A percentile compares a stretch with the other conserved stretches of the same genome.
Conservation (phyloP, 2,329 filamentous ascomycete species). For the Paramyrothecium roridum region DNA sequence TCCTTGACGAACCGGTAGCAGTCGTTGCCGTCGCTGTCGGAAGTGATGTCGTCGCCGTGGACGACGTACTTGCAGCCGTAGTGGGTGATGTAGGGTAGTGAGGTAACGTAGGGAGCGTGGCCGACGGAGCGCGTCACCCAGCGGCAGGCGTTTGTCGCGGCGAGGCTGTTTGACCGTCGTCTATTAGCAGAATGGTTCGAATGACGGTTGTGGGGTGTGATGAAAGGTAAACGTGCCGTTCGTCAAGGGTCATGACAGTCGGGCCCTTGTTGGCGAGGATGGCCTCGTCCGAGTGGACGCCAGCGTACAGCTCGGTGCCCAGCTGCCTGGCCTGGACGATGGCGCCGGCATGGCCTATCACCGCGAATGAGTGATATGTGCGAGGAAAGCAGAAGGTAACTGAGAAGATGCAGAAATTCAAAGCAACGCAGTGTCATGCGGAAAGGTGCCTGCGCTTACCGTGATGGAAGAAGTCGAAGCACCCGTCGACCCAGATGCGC, state of each 20-base stretch:
- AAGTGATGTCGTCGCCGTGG: slow-evolving; percentile 96
- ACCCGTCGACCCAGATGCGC: slow-evolving; percentile 96
- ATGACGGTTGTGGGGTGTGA: slow-evolving; percentile 1
- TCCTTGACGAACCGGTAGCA: slow-evolving; percentile 98
- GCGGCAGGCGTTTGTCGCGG: slow-evolving; percentile 89
- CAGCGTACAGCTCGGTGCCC: slow-evolving; percentile 83
- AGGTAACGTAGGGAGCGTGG: slow-evolving; percentile 90
- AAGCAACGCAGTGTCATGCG: neutral
- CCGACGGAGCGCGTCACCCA: slow-evolving; percentile 87
- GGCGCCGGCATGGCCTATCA: slow-evolving; percentile 86
- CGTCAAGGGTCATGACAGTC: slow-evolving; percentile 90
- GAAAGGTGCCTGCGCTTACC: slow-evolving; percentile 46
- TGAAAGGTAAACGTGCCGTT: slow-evolving; percentile 55
- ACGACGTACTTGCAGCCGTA: slow-evolving; percentile 96
- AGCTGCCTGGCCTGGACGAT: slow-evolving; percentile 94
- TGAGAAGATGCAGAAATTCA: rapidly evolving
- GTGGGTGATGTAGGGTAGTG: slow-evolving; percentile 88
- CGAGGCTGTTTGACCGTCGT: slow-evolving; percentile 53
- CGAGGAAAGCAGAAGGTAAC: neutral
- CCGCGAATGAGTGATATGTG: neutral
- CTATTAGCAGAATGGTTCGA: slow-evolving; percentile 3
- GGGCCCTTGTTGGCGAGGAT: slow-evolving; percentile 97
- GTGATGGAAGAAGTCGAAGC: slow-evolving; percentile 99
- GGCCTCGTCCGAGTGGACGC: slow-evolving; percentile 91
- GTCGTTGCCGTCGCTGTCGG: slow-evolving; percentile 88